These are phyloP conservation scores for Solanum paucissectum DNA, from an alignment of 257 asterid species.

Conservation along the genomic window DNA sequence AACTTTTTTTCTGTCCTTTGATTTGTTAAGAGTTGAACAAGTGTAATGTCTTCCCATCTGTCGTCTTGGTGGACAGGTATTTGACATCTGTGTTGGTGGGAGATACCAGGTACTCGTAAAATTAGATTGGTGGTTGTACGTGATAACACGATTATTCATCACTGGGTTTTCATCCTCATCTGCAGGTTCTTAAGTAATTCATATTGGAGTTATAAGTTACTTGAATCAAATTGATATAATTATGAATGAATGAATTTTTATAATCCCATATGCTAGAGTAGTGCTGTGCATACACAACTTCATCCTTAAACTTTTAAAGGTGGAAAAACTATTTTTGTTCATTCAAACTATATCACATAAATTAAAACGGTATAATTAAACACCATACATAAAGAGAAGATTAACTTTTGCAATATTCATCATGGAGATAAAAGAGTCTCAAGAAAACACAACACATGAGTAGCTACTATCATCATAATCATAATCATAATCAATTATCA, in stretches of 20 bases:
- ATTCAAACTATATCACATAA: neutral
- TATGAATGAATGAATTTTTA: no score
- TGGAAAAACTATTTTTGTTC: no score
- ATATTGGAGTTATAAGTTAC: no score
- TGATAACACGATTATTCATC: no score
- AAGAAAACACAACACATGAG: neutral
- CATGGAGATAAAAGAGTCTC: neutral
- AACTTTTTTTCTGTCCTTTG: neutral
- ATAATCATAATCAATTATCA: constrained; percentile 26
- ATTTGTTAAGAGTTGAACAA: neutral
- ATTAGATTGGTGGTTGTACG: neutral
- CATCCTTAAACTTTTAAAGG: no score
- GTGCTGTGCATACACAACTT: no score
- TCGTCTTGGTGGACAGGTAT: accelerated
- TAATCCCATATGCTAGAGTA: no score
- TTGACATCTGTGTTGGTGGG: neutral
- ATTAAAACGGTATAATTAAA: neutral
- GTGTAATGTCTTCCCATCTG: neutral
- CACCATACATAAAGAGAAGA: neutral
- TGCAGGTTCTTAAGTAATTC: no score
- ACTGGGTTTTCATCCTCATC: no score
- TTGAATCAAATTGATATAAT: no score
- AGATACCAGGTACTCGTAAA: neutral
- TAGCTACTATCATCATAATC: neutral
- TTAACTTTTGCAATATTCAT: neutral